Percentiles rank a stretch among this genome's conserved stretches.
phyloP scores from a whole-genome alignment of 768 basidiomycete genomes.

The Lactarius tabidus region DNA sequence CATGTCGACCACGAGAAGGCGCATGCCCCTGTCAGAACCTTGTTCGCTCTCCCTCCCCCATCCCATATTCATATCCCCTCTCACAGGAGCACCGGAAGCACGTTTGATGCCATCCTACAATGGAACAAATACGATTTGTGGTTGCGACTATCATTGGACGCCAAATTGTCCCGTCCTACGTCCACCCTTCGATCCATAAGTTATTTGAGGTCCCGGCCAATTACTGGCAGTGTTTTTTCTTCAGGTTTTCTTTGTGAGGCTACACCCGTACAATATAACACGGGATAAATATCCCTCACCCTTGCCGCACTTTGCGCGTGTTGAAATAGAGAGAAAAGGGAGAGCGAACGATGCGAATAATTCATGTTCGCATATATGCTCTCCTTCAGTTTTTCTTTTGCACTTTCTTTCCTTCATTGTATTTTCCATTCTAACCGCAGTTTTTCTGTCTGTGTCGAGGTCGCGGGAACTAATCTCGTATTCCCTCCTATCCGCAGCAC shows the following conservation, averaged over 20 bases:
- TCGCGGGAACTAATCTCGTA: too few relatives aligned
- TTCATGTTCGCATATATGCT: too few relatives aligned
- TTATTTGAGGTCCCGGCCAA: neutral
- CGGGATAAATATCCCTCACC: too few relatives aligned
- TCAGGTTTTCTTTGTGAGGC: neutral
- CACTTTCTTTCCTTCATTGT: too few relatives aligned
- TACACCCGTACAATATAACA: too few relatives aligned
- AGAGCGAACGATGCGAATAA: too few relatives aligned
- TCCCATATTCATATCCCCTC: neutral
- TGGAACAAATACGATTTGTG: neutral
- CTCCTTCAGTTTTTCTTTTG: too few relatives aligned
- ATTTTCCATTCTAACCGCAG: too few relatives aligned
- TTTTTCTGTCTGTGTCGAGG: too few relatives aligned
- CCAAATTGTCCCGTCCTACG: neutral
- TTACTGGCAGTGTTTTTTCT: neutral
- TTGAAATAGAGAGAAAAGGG: too few relatives aligned
- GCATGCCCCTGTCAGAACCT: slow-evolving; percentile 54
- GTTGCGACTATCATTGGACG: neutral
- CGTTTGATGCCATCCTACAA: slow-evolving; percentile 17
- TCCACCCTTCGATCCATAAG: neutral
- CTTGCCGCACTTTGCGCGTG: too few relatives aligned
- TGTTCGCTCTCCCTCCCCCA: slow-evolving; percentile 8
- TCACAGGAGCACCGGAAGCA: slow-evolving; percentile 45
- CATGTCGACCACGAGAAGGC: slow-evolving; percentile 93
- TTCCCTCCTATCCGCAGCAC: too few relatives aligned